These are phyloP conservation scores for Mortierella sp. DNA, from an alignment of 371 early-diverging fungal genomes.

Conservation along the genomic window DNA sequence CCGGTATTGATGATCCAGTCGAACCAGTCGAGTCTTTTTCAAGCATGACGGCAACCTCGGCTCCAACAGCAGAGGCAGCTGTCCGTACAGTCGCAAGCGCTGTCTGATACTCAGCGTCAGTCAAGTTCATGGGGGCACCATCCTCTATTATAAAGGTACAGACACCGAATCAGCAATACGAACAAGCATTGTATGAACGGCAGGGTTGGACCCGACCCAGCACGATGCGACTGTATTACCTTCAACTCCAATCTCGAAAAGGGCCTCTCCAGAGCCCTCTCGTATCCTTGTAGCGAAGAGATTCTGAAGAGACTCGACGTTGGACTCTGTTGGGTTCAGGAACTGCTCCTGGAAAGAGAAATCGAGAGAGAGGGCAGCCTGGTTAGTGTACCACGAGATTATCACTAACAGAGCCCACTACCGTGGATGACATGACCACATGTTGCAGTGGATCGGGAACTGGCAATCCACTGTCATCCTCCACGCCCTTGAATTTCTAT, in stretches of 20 bases:
- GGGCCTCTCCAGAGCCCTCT: slow-evolving; percentile 78
- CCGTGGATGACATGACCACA: background rate
- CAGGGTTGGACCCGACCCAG: no score
- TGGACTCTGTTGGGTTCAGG: slow-evolving; percentile 57
- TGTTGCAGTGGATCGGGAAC: background rate
- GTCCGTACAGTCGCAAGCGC: slow-evolving; percentile 60
- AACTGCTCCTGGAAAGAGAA: slow-evolving; percentile 49
- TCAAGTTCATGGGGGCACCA: slow-evolving; percentile 75
- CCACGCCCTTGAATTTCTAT: no score
- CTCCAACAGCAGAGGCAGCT: slow-evolving; percentile 61
- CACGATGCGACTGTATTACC: slow-evolving; percentile 57
- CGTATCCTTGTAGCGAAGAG: slow-evolving; percentile 63
- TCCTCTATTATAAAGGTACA: slow-evolving; percentile 61
- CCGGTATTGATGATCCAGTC: slow-evolving; percentile 10
- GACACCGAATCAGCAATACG: no score
- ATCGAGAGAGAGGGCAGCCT: background rate
- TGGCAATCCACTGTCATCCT: no score
- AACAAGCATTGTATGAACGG: no score
- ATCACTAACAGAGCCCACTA: slow-evolving; percentile 5
- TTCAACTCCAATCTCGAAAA: slow-evolving; percentile 83
- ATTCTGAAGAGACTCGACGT: slow-evolving; percentile 56
- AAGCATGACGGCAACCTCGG: slow-evolving; percentile 75
- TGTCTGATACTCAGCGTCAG: slow-evolving; percentile 64
- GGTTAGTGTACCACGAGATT: background rate
- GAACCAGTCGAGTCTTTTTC: slow-evolving; percentile 48